Evolutionary conservation across 441 rosid genomes (phyloP).

Genomic region (Flueggea neowawraea): DNA sequence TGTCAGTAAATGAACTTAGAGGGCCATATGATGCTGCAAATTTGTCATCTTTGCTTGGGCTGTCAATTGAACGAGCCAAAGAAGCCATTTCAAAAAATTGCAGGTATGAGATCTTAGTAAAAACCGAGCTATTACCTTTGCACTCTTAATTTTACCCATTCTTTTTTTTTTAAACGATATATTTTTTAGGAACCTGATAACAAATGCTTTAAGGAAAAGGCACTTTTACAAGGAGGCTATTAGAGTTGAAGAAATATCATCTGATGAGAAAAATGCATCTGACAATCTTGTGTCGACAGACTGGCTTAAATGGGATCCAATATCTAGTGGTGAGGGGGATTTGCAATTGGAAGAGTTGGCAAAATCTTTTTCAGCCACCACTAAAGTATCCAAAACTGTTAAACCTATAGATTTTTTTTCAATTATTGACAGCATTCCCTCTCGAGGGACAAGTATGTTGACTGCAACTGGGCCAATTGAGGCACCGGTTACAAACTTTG

Average conservation of each 20-base stretch:
- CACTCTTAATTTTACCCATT: conserved; percentile 4
- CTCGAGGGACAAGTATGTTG: conserved; percentile 21
- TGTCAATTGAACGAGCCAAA: conserved; percentile 69
- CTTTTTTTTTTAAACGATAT: not conserved
- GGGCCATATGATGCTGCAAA: conserved; percentile 90
- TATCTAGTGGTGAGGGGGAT: conserved; percentile 87
- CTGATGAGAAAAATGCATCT: conserved; percentile 31
- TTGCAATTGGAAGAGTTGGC: conserved; percentile 63
- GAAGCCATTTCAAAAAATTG: conserved; percentile 76
- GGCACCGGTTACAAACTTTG: conserved; percentile 11
- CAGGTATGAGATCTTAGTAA: conserved; percentile 41
- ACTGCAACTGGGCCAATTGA: conserved; percentile 10
- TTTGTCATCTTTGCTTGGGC: conserved; percentile 67
- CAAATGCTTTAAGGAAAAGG: conserved; percentile 63
- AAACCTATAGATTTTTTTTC: conserved; percentile 65
- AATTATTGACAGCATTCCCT: conserved; percentile 39
- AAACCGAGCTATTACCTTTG: not conserved
- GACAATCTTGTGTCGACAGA: conserved; percentile 39
- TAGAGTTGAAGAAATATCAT: conserved; percentile 51
- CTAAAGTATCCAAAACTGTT: conserved; percentile 27
- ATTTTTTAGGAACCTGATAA: conserved; percentile 53
- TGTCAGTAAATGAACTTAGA: conserved; percentile 73
- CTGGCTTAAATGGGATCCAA: conserved; percentile 82
- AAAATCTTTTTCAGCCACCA: conserved; percentile 50
- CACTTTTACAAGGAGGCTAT: conserved; percentile 75